phyloP scores from a whole-genome alignment of 2,329 filamentous ascomycete species.

The Xylaria sp. region DNA sequence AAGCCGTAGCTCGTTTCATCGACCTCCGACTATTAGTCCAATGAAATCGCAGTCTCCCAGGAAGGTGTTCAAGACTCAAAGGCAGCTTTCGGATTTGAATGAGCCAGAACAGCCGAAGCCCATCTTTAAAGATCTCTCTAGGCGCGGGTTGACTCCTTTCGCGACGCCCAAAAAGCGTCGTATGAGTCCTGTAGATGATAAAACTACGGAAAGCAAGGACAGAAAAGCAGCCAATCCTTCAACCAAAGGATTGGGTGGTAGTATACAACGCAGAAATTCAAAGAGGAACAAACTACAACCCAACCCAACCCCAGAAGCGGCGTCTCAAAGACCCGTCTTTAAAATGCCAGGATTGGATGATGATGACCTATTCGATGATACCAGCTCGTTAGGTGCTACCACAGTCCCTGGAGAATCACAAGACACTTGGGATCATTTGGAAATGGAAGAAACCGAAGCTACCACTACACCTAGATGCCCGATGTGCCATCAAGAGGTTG shows the following conservation, averaged over 20 bases:
- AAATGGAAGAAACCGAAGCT: slow-evolving; percentile 22
- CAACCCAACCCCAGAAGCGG: slow-evolving; percentile 15
- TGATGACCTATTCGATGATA: slow-evolving; percentile 27
- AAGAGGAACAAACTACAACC: slow-evolving; percentile 15
- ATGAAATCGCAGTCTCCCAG: slow-evolving; percentile 5
- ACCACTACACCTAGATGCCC: slow-evolving; percentile 59
- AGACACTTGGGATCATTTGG: slow-evolving; percentile 23
- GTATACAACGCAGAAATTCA: background rate
- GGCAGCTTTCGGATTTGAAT: slow-evolving; percentile 15
- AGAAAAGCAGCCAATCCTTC: background rate
- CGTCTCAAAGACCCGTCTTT: slow-evolving; percentile 33
- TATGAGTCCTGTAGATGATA: slow-evolving; percentile 6
- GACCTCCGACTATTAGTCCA: slow-evolving; percentile 14
- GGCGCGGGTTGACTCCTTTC: slow-evolving; percentile 15
- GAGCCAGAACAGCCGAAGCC: slow-evolving; percentile 13
- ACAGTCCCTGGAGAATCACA: slow-evolving; percentile 21
- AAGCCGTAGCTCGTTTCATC: background rate
- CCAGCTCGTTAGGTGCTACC: slow-evolving; percentile 14
- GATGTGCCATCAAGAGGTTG: slow-evolving; percentile 68
- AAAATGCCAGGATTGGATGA: slow-evolving; percentile 37
- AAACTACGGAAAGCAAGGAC: slow-evolving; percentile 4
- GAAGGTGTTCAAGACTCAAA: slow-evolving; percentile 17
- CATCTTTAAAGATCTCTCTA: slow-evolving; percentile 22
- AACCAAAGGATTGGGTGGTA: background rate
- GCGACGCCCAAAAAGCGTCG: slow-evolving; percentile 11